Base-by-base conservation (phyloP, 805 yeast species). In the Wickerhamiella vanderwaltii region DNA sequence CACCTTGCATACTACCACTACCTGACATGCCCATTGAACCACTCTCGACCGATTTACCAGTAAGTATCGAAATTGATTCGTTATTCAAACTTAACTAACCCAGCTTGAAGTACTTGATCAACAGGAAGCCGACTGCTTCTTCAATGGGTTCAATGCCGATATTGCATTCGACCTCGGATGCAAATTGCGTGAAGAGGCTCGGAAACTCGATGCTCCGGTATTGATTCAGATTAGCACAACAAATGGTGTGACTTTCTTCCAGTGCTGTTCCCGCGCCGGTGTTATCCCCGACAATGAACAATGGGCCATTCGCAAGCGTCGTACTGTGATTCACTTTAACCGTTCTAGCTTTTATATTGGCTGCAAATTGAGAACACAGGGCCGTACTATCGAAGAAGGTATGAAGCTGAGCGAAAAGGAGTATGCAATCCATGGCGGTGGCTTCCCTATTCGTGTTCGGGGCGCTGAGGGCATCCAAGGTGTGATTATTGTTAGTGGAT, bases 151-250 rank as follows among this genome's bases (percentile, higher is more conserved):
- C 52, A 52, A 54, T 35, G 51, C 60, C 28, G 94, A 77, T 85
- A 1, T 65, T 76, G 54, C 91, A 83, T 5, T 80, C 77, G 59
- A 77, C 74, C 38, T 81, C 83, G 6, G 79, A 79, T 0, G 61
- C 78, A 31, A 80, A 87, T 87, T 6, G 76, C 93, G 47, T 9
- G 38, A 36, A 18, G 23, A 26, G 9, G 47, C 47, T 2, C 36
- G 24, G 19, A 19, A 44, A 35, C 34, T 35, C 36, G 39, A 38
- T 23, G 39, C 47, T 20, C 46, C 59, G 5, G 55, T 53, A 12
- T 43, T 54, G 23, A 53, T 57, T 39, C 46, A 49, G 35, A 53
- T 57, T 40, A 35, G 51, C 32, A 39, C 41, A 17, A 43, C 48
- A 33, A 47, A 35, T 6, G 59, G 58, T 7, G 51, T 51, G 26